Evolutionary conservation across 352 stramenopile genomes (phyloP), one percentile per base, ranked within the genome.

Genomic region (Phytophthora quininea): DNA sequence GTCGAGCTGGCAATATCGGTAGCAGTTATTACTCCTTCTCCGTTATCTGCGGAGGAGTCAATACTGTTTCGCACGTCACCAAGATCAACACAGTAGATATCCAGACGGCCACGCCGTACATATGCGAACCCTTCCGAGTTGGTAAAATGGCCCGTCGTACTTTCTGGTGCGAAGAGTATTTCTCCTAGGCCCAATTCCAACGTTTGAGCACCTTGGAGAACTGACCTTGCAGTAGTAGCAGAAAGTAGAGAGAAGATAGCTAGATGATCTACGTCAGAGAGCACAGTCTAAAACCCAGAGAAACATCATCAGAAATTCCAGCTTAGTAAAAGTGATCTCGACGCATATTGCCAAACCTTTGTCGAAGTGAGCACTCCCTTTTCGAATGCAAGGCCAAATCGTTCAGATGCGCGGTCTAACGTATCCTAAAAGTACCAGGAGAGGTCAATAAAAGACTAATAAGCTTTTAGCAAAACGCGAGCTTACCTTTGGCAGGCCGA

Each of bases 201-300:
- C 0, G 65, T 77, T 32, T 57, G 47, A 0, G 73, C 71, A 30
- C 29, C 62, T 30, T 79, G 54, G 24, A 87, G 56, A 24, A 89
- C 47, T 19, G 75, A 58, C 37, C 7, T 61, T 30, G 60, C 66
- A 8, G 62, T 56, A 27, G 57, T 57, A 19, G 84, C 76, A 2
- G 78, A 79, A 2, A 89, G 56, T 14, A 76, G 71, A 8, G 76
- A 74, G 58, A 82, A 83, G 8, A 84, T 54, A 1, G 64, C 69
- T 30, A 84, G 45, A 55, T 88, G 74, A 8, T 59, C 66, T 27
- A 84, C 37, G 15, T 87, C 76, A 4, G 67, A 79, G 29, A 60
- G 67, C 12, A 64, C 47, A 1, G 47, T 64, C 50, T 86, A 74
- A 75, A 54, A 15, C 31, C 3, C 42, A 45, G 3, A 48, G 35